phyloP scores from a whole-genome alignment of 176 grass and related monocot genomes.

The Saccharum spontaneum region DNA sequence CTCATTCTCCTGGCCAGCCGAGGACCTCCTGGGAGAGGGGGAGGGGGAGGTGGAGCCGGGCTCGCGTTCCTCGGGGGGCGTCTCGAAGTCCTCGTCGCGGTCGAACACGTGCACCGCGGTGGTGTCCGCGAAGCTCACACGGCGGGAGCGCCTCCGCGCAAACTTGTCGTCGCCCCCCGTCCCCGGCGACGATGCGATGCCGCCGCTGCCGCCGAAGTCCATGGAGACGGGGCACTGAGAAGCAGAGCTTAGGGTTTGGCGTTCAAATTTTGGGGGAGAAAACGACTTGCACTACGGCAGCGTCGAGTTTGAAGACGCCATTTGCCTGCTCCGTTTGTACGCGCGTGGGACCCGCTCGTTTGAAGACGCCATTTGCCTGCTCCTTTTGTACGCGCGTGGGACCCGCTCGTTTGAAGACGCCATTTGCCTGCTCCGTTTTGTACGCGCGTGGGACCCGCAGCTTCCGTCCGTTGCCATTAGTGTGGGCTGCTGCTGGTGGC shows the following conservation, averaged over 20 bases:
- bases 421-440: too few species aligned
- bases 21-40: conserved; percentile 11
- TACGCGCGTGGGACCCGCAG: too few species aligned
- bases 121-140: conserved; percentile 94
- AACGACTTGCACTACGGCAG: not conserved
- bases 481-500: too few species aligned
- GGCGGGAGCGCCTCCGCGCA: conserved; percentile 66
- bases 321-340: too few species aligned
- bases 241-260: conserved; percentile 51
- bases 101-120: conserved; percentile 92
- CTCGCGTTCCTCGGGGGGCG: conserved; percentile 51
- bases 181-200: conserved; percentile 30
- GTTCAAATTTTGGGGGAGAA: conserved; percentile 21
- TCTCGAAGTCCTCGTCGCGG: conserved; percentile 80
- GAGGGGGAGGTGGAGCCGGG: not conserved
- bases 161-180: conserved; percentile 66
- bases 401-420: too few species aligned
- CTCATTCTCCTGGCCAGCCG: conserved; percentile 24
- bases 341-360: too few species aligned
- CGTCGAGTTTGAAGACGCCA: not conserved
- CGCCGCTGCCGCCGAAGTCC: conserved; percentile 30
- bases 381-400: too few species aligned
- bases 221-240: conserved; percentile 24
- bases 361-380: too few species aligned
- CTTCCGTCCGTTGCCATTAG: too few species aligned